A percentile compares a stretch with the other conserved stretches of the same genome.
These are phyloP conservation scores for Fremontodendron californicum DNA, from an alignment of 345 rosid genomes.

Conservation along the genomic window DNA sequence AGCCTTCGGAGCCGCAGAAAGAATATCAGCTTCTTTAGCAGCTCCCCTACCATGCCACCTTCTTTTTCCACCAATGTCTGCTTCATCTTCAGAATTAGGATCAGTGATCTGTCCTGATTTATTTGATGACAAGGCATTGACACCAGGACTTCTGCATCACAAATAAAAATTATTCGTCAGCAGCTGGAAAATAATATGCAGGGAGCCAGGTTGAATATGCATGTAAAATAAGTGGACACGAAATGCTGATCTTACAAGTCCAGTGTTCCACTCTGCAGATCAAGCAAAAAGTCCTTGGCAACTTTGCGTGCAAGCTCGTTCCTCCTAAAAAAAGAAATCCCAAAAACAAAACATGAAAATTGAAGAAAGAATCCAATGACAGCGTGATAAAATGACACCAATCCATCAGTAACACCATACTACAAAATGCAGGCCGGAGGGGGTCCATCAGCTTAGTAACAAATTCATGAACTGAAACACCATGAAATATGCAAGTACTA, in stretches of 20 bases:
- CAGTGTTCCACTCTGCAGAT: conserved; percentile 75
- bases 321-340: conserved; percentile 49
- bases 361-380: background rate
- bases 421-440: background rate
- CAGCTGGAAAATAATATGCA: background rate
- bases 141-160: conserved; percentile 70
- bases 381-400: background rate
- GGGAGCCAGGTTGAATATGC: background rate
- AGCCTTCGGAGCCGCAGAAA: conserved; percentile 82
- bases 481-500: background rate
- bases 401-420: background rate
- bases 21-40: conserved; percentile 58
- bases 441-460: background rate
- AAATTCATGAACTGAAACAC: conserved; percentile 1
- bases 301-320: conserved; percentile 73
- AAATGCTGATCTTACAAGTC: conserved; percentile 60
- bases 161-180: conserved; percentile 9
- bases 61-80: conserved; percentile 65
- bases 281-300: conserved; percentile 85
- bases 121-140: conserved; percentile 41
- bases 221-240: conserved; percentile 3
- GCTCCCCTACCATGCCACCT: conserved; percentile 51
- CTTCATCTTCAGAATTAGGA: conserved; percentile 81
- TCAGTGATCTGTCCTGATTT: conserved; percentile 65
- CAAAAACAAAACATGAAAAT: background rate